phyloP scores from a whole-genome alignment of 2,329 filamentous ascomycete species.

The Alternaria sp. region DNA sequence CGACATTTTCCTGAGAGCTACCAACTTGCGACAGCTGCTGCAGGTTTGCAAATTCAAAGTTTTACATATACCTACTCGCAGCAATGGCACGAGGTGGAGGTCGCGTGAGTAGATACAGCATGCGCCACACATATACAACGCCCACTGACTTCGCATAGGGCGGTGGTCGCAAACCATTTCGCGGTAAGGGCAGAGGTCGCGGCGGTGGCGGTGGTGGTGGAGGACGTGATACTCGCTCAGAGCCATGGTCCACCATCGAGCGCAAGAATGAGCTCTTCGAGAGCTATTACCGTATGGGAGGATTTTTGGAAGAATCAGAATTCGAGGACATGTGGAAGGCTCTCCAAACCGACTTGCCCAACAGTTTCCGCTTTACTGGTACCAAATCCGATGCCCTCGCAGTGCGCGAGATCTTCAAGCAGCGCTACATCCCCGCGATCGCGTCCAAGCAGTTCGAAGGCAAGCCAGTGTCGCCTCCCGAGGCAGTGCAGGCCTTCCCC shows the following conservation, averaged over 20 bases:
- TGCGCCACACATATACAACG: neutral
- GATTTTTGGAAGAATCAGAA: constrained; percentile 80
- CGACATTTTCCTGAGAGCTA: constrained; percentile 40
- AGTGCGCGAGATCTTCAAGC: constrained; percentile 86
- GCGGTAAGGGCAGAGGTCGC: constrained; percentile 42
- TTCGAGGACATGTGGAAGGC: constrained; percentile 83
- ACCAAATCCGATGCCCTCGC: constrained; percentile 94
- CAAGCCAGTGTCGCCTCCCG: constrained; percentile 79
- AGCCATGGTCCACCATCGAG: constrained; percentile 64
- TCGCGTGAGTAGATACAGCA: constrained; percentile 34
- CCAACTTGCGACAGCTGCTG: constrained; percentile 34
- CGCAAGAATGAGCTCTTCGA: constrained; percentile 88
- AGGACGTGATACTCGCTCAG: constrained; percentile 41
- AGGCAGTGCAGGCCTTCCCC: constrained; percentile 88
- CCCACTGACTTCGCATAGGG: constrained; percentile 34
- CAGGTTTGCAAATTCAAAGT: constrained; percentile 16
- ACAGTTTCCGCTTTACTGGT: constrained; percentile 97
- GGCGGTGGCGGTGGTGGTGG: constrained; percentile 43
- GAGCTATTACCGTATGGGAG: constrained; percentile 76
- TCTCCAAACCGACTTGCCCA: constrained; percentile 84
- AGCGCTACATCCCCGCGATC: constrained; percentile 90
- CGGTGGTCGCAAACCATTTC: constrained; percentile 43
- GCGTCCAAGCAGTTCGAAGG: constrained; percentile 84
- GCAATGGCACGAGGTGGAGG: constrained; percentile 42
- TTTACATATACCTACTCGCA: constrained; percentile 18